Base-by-base conservation (phyloP, 2,329 filamentous ascomycete genomes). In the Stromatinia cepivora region DNA sequence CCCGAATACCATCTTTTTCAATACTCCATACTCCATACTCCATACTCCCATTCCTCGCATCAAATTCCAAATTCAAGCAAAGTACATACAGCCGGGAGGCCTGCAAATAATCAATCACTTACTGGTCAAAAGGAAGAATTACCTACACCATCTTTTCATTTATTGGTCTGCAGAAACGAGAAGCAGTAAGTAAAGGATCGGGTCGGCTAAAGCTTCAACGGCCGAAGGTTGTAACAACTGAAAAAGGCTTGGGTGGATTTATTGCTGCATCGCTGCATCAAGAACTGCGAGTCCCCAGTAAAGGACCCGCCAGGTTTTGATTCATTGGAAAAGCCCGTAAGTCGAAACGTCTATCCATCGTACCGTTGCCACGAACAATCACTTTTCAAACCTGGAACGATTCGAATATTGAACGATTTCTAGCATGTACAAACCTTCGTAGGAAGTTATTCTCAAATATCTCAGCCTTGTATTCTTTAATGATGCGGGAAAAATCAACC, bases 401-500 rank as follows among this genome's bases (percentile, higher is more conserved):
- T 72, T 74, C 67, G 63, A 72, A 67, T 72, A 64, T 72, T 75
- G 71, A 76, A 59, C 61, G 50, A 53, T 57, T 54, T 70, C 58
- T 75, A 77, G 75, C 72, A 77, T 77, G 75, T 72, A 69, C 73
- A 66, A 68, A 67, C 67, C 64, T 56, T 69, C 59, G 66, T 64
- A 65, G 67, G 70, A 72, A 72, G 70, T 70, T 66, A 70, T 72
- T 69, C 70, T 70, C 69, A 75, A 61, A 62, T 53, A 65, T 64
- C 66, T 54, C 62, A 61, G 69, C 70, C 64, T 71, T 69, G 25
- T 63, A 63, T 67, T 68, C 56, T 17, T 64, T 66, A 52, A 76
- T 68, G 46, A 77, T 75, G 75, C 69, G 74, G 70, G 76, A 72
- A 69, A 74, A 75, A 69, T 72, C 75, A 64, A 72, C 73, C 45